Percentiles rank a stretch among this genome's conserved stretches.
Conservation (phyloP, 2,329 filamentous ascomycete species). For the Leptoxyphium fumago region DNA sequence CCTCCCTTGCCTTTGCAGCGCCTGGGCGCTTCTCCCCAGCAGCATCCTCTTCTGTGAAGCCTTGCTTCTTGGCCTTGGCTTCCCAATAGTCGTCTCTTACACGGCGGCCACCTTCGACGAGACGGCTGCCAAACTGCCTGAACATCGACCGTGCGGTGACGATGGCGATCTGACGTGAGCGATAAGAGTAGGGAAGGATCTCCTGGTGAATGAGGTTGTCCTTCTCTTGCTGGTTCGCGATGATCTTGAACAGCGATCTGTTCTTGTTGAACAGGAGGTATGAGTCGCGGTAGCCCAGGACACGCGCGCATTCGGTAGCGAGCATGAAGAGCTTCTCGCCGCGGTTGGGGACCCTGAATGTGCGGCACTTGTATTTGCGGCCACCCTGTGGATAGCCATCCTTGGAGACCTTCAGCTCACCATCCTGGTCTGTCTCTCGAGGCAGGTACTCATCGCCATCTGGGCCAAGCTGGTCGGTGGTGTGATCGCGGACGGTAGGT, state of each 20-base stretch:
- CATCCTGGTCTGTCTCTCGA: conserved; percentile 80
- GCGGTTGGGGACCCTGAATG: conserved; percentile 80
- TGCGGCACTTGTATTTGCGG: conserved; percentile 82
- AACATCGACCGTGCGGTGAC: conserved; percentile 98
- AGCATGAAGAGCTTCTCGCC: conserved; percentile 97
- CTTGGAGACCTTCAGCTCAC: conserved; percentile 81
- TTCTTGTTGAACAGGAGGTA: conserved; percentile 99
- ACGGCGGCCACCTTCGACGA: conserved; percentile 76
- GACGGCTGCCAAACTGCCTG: conserved; percentile 87
- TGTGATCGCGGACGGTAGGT: conserved; percentile 91
- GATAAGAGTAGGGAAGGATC: conserved; percentile 90
- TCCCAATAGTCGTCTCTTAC: conserved; percentile 99
- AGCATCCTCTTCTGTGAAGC: conserved; percentile 91
- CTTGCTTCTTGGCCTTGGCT: conserved; percentile 89
- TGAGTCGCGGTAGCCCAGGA: conserved; percentile 89
- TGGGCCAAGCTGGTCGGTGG: conserved; percentile 80
- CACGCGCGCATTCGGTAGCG: conserved; percentile 88
- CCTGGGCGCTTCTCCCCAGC: conserved; percentile 94
- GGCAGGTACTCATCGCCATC: conserved; percentile 91
- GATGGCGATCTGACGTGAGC: conserved; percentile 96
- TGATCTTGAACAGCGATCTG: conserved; percentile 90
- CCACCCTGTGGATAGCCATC: conserved; percentile 70
- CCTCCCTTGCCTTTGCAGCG: conserved; percentile 74
- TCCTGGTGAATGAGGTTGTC: conserved; percentile 92
- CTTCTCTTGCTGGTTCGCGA: conserved; percentile 88